A percentile compares a stretch with the other conserved stretches of the same genome.
phyloP scores from a whole-genome alignment of 1,284 basidiomycete genomes.

The Cystobasidium slooffiae region DNA sequence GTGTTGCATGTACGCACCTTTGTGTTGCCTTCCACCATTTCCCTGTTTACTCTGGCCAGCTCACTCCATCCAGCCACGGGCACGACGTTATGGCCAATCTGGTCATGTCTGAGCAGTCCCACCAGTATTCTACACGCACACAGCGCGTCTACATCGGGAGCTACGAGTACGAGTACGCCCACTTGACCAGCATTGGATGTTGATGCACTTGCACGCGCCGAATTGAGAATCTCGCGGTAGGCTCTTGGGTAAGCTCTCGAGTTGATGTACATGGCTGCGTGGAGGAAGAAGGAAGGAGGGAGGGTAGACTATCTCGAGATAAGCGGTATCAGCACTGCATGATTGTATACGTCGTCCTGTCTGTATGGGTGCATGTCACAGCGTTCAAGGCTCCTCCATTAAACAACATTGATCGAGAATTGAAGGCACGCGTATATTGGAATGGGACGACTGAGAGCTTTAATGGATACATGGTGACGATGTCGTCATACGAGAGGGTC shows the following conservation, averaged over 20 bases:
- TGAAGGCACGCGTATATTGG: constrained; percentile 7
- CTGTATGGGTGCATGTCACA: not conserved
- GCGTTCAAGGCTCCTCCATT: not conserved
- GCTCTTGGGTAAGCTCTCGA: constrained; percentile 29
- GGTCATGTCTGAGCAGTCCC: constrained; percentile 89
- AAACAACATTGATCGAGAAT: not conserved
- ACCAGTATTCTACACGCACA: constrained; percentile 87
- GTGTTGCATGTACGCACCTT: constrained; percentile 11
- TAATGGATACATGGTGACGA: not conserved
- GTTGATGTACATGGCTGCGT: constrained; percentile 35
- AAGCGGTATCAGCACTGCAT: not conserved
- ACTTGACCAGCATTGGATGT: constrained; percentile 15
- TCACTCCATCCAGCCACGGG: constrained; percentile 87
- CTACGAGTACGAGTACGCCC: constrained; percentile 75
- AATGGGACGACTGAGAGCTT: not conserved
- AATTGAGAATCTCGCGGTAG: constrained; percentile 27
- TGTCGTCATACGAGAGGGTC: not conserved
- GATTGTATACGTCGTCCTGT: not conserved
- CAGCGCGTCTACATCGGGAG: constrained; percentile 86
- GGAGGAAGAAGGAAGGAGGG: not conserved
- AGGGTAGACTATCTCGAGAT: not conserved
- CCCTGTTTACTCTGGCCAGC: constrained; percentile 65
- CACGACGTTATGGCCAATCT: constrained; percentile 85
- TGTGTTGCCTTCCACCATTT: constrained; percentile 43
- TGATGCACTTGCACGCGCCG: constrained; percentile 30